These are phyloP conservation scores for Kentomonas sorsogonicus DNA, from an alignment of 208 protist genomes.

Conservation along the genomic window DNA sequence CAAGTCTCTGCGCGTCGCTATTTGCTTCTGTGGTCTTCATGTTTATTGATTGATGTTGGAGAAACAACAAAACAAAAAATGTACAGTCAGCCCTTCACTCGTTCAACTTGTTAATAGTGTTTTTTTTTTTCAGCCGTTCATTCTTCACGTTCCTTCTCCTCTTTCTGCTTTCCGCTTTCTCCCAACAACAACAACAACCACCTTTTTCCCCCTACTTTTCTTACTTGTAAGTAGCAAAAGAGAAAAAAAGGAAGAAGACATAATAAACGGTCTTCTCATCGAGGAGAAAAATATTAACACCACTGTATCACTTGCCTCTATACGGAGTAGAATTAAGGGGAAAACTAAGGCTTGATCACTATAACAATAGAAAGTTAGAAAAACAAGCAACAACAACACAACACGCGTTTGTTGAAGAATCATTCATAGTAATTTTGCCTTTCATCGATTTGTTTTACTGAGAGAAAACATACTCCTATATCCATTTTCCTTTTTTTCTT, in stretches of 20 bases:
- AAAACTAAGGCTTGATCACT: too few relatives aligned
- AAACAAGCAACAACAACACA: conserved; percentile 1
- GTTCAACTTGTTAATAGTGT: conserved; percentile 5
- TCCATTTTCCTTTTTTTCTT: neutral
- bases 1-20: too few relatives aligned
- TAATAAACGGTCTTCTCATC: neutral
- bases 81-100: too few relatives aligned
- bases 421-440: conserved; percentile 1
- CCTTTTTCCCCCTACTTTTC: conserved; percentile 8
- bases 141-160: neutral
- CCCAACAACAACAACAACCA: neutral
- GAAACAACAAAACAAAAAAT: too few relatives aligned
- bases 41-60: too few relatives aligned
- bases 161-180: conserved; percentile 12
- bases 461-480: neutral
- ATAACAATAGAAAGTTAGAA: conserved; percentile 1
- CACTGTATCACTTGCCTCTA: too few relatives aligned
- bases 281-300: too few relatives aligned
- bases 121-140: neutral
- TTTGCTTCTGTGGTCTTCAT: too few relatives aligned
- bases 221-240: conserved; percentile 1
- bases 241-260: neutral
- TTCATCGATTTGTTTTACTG: neutral
- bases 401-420: neutral
- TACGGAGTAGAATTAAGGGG: too few relatives aligned